Base-by-base conservation (phyloP, 331 rosid genomes). In the Rhamnella rubrinervis region DNA sequence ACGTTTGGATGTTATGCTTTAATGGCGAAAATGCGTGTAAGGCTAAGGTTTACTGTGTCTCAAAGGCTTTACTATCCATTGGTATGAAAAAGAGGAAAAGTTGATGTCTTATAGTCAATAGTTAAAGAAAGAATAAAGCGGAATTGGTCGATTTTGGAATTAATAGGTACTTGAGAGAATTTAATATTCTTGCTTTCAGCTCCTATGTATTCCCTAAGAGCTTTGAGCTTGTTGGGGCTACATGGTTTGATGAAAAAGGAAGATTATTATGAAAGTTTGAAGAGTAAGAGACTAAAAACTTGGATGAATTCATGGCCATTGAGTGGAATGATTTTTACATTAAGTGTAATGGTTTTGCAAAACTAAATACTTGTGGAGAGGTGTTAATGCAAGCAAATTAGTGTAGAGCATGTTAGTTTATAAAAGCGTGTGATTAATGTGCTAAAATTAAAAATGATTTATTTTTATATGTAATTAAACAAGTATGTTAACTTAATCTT, bases 201-300 rank as follows among this genome's bases (percentile, higher is more conserved):
- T 71, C 81, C 81, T 7, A 71, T 75, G 61, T 75, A 75, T 63
- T 75, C 75, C 63, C 81, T 80, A 80, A 80, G 40, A 75, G 78
- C 28, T 39, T 75, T 14, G 81, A 15, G 23, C 47, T 56, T 66
- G 61, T 44, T 52, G 71, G 14, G 65, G 67, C 47, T 37, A 71
- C 74, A 7, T 52, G 56, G 66, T 53, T 59, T 44, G 40, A 18
- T 31, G 69, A 46, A 56, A 40, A 6, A 40, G 12, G 46, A 53
- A 10, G 65, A 41, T 50, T 2, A 53, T 12, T 47, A 65, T 35
- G 40, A 70, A 38, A 55, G 70, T 51, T 16, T 60, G 77, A 20
- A 74, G 52, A 41, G 19, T 35, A 47, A 65, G 26, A 71, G 18
- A 55, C 10, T 7, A 39, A 66, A 20, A 31, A 56, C 38, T 28